Evolutionary conservation across 108 stramenopile species (phyloP).

Genomic region (Skeletonema costatum): DNA sequence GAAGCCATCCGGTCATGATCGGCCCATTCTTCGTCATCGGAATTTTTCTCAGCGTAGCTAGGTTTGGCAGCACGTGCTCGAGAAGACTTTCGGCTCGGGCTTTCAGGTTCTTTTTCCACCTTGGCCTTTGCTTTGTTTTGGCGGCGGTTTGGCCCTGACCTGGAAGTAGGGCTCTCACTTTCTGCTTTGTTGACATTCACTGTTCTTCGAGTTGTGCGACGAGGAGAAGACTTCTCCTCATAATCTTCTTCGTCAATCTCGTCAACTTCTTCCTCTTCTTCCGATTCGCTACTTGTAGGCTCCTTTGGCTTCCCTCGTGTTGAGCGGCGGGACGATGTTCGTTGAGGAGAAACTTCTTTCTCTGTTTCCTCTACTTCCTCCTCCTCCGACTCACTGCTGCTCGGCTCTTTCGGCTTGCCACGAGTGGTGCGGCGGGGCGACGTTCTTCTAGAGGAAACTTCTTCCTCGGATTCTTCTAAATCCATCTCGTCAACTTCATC

Average conservation of each 20-base stretch:
- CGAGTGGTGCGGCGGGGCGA: background rate
- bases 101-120: background rate
- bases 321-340: background rate
- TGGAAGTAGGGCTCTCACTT: background rate
- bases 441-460: background rate
- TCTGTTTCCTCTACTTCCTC: background rate
- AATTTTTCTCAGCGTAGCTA: conserved; percentile 19
- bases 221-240: background rate
- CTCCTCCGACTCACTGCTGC: background rate
- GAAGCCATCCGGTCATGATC: conserved; percentile 13
- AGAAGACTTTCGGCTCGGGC: conserved; percentile 6
- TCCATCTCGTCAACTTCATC: background rate
- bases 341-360: background rate
- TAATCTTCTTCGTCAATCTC: background rate
- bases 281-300: background rate
- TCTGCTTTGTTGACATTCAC: background rate
- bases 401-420: background rate
- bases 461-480: background rate
- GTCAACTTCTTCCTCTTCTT: background rate
- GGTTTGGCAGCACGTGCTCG: conserved; percentile 20
- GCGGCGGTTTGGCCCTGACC: background rate
- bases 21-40: conserved; percentile 15
- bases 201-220: background rate
- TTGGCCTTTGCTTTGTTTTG: background rate
- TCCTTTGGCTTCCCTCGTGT: background rate